Evolutionary conservation across 495 filamentous ascomycete species (phyloP).

Genomic region (Trichoderma orchidacearum): DNA sequence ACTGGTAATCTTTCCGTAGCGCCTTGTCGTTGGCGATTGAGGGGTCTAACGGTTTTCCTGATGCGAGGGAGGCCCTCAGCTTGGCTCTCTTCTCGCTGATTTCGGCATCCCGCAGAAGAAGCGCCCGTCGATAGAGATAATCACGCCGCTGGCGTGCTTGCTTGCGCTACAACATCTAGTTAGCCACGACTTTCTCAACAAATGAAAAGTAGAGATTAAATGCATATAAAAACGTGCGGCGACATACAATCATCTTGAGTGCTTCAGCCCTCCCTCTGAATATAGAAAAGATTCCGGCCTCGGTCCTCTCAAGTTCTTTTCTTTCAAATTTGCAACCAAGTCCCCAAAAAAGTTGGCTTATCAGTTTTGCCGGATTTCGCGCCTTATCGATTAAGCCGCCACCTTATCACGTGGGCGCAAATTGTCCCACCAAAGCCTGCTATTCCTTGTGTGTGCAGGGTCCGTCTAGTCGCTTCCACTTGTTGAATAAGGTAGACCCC

Average conservation of each 20-base stretch:
- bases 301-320: too few relatives aligned
- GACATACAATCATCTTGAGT: conserved; percentile 20
- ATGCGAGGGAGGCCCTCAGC: conserved; percentile 71
- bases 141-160: conserved; percentile 81
- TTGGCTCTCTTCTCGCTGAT: conserved; percentile 81
- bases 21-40: conserved; percentile 79
- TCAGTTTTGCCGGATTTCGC: conserved; percentile 3
- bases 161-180: conserved; percentile 30
- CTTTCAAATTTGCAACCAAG: too few relatives aligned
- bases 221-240: background rate
- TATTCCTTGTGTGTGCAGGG: background rate
- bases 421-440: conserved; percentile 2
- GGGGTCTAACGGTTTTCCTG: conserved; percentile 67
- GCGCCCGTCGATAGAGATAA: conserved; percentile 70
- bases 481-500: background rate
- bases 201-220: background rate
- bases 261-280: too few relatives aligned
- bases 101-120: conserved; percentile 75
- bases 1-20: conserved; percentile 82
- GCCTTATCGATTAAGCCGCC: conserved; percentile 3
- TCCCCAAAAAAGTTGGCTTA: conserved; percentile 10
- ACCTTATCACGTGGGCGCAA: conserved; percentile 1
- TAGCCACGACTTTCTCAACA: conserved; percentile 6
- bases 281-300: too few relatives aligned
- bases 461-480: background rate